These are phyloP conservation scores for Cladosporium sp. DNA, from an alignment of 2,329 filamentous ascomycete species.

Conservation along the genomic window DNA sequence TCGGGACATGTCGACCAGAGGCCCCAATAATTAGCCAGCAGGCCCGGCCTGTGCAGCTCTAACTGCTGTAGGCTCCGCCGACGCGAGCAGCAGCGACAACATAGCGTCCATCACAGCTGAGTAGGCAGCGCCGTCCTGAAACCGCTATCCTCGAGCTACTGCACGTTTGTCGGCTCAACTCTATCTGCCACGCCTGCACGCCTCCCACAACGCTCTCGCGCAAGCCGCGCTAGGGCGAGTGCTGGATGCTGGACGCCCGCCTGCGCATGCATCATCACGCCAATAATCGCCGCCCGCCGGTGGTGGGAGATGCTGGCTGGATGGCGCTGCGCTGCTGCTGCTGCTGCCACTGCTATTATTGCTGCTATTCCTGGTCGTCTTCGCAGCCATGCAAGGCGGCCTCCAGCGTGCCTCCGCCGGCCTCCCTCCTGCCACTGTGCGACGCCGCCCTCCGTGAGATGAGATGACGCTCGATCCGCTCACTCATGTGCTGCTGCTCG, in stretches of 20 bases:
- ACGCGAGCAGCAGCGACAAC: slow-evolving; percentile 5
- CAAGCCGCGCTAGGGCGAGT: background rate
- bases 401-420: background rate
- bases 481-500: background rate
- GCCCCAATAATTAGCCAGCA: background rate
- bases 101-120: slow-evolving; percentile 7
- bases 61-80: slow-evolving; percentile 1
- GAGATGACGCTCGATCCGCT: background rate
- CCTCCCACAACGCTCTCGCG: slow-evolving; percentile 1
- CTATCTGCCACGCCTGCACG: slow-evolving; percentile 5
- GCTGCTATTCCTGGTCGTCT: too few species aligned
- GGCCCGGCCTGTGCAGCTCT: slow-evolving; percentile 1
- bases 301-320: too few species aligned
- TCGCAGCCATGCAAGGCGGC: slow-evolving; percentile 1
- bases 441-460: background rate
- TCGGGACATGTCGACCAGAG: background rate
- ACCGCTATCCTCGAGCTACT: background rate
- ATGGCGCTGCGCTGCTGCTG: background rate
- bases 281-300: too few species aligned
- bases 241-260: background rate
- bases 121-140: background rate
- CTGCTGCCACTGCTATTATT: too few species aligned
- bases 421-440: background rate
- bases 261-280: background rate
- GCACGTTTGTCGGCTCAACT: slow-evolving; percentile 7